Evolutionary conservation across 305 asterid genomes (phyloP), one percentile per base, ranked within the genome.

Genomic region (Solanum hybrid): DNA sequence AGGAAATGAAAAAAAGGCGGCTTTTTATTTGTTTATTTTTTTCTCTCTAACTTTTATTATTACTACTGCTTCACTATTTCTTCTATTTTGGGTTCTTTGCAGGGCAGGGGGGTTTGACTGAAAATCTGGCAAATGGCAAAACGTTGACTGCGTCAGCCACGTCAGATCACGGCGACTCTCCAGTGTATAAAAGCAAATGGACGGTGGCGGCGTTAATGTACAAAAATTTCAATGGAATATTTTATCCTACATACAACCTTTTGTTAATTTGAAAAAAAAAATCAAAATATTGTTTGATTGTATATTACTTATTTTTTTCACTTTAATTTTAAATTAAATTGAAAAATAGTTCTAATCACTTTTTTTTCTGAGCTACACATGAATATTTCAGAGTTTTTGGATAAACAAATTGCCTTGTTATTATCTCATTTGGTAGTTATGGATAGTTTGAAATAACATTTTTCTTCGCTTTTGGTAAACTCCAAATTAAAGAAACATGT

Each of bases 1-100:
- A 64, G 29, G 9, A 31, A 61, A 69, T 78, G 51, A 14, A 31
- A 81, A 42, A 89, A 89, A 85, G 85, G 89, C 89, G 51, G 91
- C 86, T 86, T 84, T 46, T 84, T 84, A 31, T 51, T 84, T 83
- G 28, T 46, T 84, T 84, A 84, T 84, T 84, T 28, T 42, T 46
- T 46, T 3, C 9, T 33, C n/a, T 9, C 6, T 14, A 39, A 14
- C 28, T 84, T 46, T 29, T 18, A 83, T 42, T 14, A 79, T 35
- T 37, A 36, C 5, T 79, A 10, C 28, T 46, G 13, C 87, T 29
- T 4, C 73, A 42, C 18, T 83, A 16, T 83, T 42, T 83, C 73
- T 46, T 29, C 73, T 83, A 46, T 3, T 31, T 82, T 42, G n/a
- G 3, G 64, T 8, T 80, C 16, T n/a, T 26, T 24, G 64, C 67